Evolutionary conservation across 2,329 filamentous ascomycete species (phyloP).

Genomic region (Septoria linicola): DNA sequence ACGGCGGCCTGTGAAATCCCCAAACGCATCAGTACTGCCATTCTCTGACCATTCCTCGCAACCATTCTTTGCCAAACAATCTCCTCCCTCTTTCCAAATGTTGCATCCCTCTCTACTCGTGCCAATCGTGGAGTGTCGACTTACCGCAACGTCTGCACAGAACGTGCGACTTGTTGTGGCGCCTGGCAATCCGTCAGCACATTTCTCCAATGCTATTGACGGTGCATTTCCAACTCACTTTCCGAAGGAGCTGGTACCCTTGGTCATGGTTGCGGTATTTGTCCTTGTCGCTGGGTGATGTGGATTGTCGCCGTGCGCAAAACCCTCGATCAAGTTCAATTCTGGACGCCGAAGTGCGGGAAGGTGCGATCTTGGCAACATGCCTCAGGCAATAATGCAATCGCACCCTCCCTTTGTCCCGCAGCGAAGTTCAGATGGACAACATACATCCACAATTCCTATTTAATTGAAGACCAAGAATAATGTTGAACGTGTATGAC

Average conservation of each 20-base stretch:
- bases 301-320: slow-evolving; percentile 1
- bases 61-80: not conserved
- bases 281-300: slow-evolving; percentile 14
- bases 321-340: too few relatives aligned
- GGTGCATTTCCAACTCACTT: slow-evolving; percentile 4
- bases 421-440: too few relatives aligned
- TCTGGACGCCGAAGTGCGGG: too few relatives aligned
- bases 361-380: too few relatives aligned
- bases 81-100: slow-evolving; percentile 2
- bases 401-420: too few relatives aligned
- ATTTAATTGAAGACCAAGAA: too few relatives aligned
- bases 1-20: slow-evolving; percentile 67
- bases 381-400: too few relatives aligned
- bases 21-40: slow-evolving; percentile 32
- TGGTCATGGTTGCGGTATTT: slow-evolving; percentile 15
- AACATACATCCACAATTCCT: too few relatives aligned
- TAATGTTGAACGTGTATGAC: too few relatives aligned
- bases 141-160: slow-evolving; percentile 97
- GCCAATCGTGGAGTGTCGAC: slow-evolving; percentile 43
- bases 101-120: slow-evolving; percentile 7
- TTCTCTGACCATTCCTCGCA: not conserved
- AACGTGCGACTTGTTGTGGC: slow-evolving; percentile 98
- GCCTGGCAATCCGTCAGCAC: slow-evolving; percentile 47
- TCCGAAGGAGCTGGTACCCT: slow-evolving; percentile 17
- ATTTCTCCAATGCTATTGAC: not conserved